These are phyloP conservation scores for Postia placenta DNA, from an alignment of 768 basidiomycete species.

Conservation along the genomic window DNA sequence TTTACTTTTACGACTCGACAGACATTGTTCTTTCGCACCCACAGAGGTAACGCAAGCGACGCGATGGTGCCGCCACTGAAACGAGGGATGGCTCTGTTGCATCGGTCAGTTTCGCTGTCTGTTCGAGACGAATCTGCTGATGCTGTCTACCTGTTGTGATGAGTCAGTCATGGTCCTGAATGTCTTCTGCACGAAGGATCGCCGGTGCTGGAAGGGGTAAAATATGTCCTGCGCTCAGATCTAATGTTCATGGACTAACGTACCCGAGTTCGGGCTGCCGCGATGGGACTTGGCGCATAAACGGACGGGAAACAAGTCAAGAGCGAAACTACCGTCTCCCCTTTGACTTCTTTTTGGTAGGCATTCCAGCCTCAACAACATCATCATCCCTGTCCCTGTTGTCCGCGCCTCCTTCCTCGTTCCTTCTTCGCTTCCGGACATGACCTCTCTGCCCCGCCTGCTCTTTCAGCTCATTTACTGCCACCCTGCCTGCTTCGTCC, in stretches of 20 bases:
- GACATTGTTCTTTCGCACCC: slow-evolving; percentile 67
- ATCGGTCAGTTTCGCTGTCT: slow-evolving; percentile 38
- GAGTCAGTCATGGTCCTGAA: slow-evolving; percentile 58
- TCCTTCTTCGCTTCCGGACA: slow-evolving; percentile 44
- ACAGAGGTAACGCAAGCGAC: slow-evolving; percentile 41
- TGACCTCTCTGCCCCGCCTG: slow-evolving; percentile 44
- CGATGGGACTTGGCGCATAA: too few species aligned
- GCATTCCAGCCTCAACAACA: slow-evolving; percentile 85
- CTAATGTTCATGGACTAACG: slow-evolving; percentile 53
- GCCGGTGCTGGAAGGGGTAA: slow-evolving; percentile 50
- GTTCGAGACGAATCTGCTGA: neutral
- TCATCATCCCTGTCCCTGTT: slow-evolving; percentile 92
- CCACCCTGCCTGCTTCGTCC: slow-evolving; percentile 73
- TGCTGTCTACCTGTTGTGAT: neutral
- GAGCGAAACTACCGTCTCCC: slow-evolving; percentile 27
- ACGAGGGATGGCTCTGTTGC: slow-evolving; percentile 60
- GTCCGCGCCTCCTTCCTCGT: slow-evolving; percentile 50
- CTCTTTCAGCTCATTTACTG: slow-evolving; percentile 80
- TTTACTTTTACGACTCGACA: slow-evolving; percentile 18
- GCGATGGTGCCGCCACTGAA: slow-evolving; percentile 47
- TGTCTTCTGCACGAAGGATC: slow-evolving; percentile 73
- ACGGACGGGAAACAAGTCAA: neutral
- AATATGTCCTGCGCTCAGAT: slow-evolving; percentile 71
- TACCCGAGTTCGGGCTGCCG: too few species aligned
- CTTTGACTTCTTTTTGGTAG: slow-evolving; percentile 50